Base-by-base conservation (phyloP, 345 rosid genomes). In the Ailanthus altissimus region DNA sequence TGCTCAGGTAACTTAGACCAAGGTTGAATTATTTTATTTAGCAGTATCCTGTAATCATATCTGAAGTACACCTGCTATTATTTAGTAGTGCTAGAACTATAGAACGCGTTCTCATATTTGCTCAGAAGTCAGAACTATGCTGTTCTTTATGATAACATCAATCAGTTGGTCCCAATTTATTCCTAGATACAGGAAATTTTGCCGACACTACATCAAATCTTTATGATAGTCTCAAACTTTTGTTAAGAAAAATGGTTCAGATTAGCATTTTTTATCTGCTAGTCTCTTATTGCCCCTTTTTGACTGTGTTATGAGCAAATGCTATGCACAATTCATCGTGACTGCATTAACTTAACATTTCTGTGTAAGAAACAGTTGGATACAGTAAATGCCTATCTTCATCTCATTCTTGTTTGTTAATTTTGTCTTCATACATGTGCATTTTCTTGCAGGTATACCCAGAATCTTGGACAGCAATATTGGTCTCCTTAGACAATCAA, bases 401-500 rank as follows among this genome's bases (percentile, higher is more conserved):
- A 15, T 16, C 38, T 45, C 76, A 23, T 47, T 60, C 28, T 28
- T 73, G 42, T 38, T 36, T 42, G 5, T 13, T 3, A 21, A 68
- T 8, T 10, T 42, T 54, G 56, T 72, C 26, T 63, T 51, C 36
- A 18, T 40, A 40, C 9, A 23, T 67, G 21, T 50, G 13, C 18
- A 42, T 68, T 68, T 66, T 36, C 16, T 62, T 71, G 81, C 87
- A 95, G 99, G 98, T 90, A 5, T 96, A 92, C 66, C 99, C 97
- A 40, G 82, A 89, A 50, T 87, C 94, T 14, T 96, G 99, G 99
- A 92, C 99, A 0, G 62, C 91, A 2, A 90, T 96, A 59, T 82
- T 86, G 74, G 90, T 92, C 25, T 92, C 99, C 1, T 72, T 96
- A 78, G 99, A 96, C 90, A 96, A 96, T 86, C 93, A 90, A 82